Base-by-base conservation (phyloP, 805 yeast genomes). In the Wickerhamomyces strasburgensis region DNA sequence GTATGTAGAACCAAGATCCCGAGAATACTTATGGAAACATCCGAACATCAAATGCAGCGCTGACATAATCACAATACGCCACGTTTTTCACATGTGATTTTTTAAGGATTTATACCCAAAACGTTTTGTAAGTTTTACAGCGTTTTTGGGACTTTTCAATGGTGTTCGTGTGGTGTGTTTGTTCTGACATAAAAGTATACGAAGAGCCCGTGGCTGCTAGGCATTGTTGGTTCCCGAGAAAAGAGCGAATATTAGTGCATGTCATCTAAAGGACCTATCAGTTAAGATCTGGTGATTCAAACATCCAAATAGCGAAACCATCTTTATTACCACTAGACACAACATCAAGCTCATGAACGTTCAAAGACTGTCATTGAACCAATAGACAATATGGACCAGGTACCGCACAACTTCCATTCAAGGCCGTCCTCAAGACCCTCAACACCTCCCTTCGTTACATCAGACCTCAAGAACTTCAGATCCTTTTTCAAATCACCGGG, bases 381-480 rank as follows among this genome's bases (percentile, higher is more conserved):
- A 24, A 21, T 14, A 33, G 7, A 28, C n/a, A 34, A 11, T 2
- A 42, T 42, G 46, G 43, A 42, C 19, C 33, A 34, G 14, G 29
- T 29, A 32, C 43, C 40, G 26, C 35, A 39, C n/a, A n/a, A n/a
- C n/a, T n/a, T n/a, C n/a, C n/a, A n/a, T 33, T 31, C 24, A 37
- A 27, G 29, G 21, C 38, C 9, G 28, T 35, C 19, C 39, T 44
- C 35, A 40, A 35, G 15, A 37, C 48, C 11, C 41, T 44, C 18
- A 31, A 24, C 14, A 7, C 19, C 15, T 21, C n/a, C 19, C 14
- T 14, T 28, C 14, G 5, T 19, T 11, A n/a, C 35, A 18, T 24
- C 29, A 18, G 32, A 33, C 19, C 14, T 24, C 6, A 25, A 14
- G 15, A 24, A 18, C 26, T 29, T 14, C 17, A 29, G 14, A 16